phyloP scores from a whole-genome alignment of 2,329 filamentous ascomycete species.

The Diaporthe australafricana region DNA sequence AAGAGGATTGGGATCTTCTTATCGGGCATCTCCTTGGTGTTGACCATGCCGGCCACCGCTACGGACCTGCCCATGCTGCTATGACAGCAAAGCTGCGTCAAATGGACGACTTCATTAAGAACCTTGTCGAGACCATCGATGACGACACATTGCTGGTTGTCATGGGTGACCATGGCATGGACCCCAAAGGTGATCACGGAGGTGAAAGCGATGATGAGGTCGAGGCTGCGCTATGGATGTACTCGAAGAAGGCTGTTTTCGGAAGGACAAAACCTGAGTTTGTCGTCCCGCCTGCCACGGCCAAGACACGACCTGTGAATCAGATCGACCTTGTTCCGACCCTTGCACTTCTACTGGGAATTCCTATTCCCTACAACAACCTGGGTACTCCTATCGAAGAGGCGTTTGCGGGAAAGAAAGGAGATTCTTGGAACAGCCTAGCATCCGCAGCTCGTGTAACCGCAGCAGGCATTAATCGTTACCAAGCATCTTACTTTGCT shows the following conservation, averaged over 20 bases:
- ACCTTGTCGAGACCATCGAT: conserved; percentile 79
- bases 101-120: conserved; percentile 85
- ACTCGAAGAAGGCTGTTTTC: conserved; percentile 88
- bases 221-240: conserved; percentile 97
- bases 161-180: conserved; percentile 99
- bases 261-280: conserved; percentile 77
- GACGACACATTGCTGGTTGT: conserved; percentile 90
- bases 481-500: conserved; percentile 84
- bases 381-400: conserved; percentile 94
- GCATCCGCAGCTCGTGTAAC: conserved; percentile 81
- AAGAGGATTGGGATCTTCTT: conserved; percentile 88
- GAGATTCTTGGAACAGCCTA: conserved; percentile 80
- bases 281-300: conserved; percentile 71
- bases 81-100: conserved; percentile 92
- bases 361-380: conserved; percentile 97
- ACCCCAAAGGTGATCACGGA: conserved; percentile 96
- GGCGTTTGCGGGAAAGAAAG: conserved; percentile 80
- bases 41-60: conserved; percentile 96
- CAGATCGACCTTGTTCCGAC: conserved; percentile 98
- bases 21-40: conserved; percentile 95
- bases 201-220: conserved; percentile 97
- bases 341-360: conserved; percentile 84
- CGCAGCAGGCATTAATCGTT: conserved; percentile 87
- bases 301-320: conserved; percentile 79
- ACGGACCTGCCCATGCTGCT: conserved; percentile 90